Conservation (phyloP, 108 stramenopile species). For the Stephanodiscus triporus region DNA sequence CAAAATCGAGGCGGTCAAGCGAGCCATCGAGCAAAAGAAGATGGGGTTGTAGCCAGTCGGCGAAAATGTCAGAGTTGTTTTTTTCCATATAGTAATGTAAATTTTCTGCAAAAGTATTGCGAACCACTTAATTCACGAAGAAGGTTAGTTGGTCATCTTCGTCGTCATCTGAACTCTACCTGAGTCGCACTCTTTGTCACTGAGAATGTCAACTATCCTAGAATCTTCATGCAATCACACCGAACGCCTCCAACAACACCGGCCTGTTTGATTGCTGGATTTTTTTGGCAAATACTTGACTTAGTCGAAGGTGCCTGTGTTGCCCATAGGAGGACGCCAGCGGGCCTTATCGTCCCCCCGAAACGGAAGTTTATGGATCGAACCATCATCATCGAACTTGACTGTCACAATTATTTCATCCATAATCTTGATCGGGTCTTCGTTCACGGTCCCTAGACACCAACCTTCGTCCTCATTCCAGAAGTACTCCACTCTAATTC, state of each 20-base stretch:
- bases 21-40: slow-evolving; percentile 42
- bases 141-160: no score
- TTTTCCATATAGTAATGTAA: not conserved
- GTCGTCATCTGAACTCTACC: not conserved
- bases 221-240: not conserved
- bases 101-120: not conserved
- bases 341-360: slow-evolving; percentile 83
- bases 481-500: slow-evolving; percentile 72
- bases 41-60: not conserved
- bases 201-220: not conserved
- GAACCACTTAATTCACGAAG: no score
- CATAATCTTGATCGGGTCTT: slow-evolving; percentile 71
- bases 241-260: not conserved
- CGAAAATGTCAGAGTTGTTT: not conserved
- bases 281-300: not conserved
- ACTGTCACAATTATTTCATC: slow-evolving; percentile 79
- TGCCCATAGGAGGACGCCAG: slow-evolving; percentile 67
- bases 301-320: slow-evolving; percentile 27
- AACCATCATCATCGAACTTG: slow-evolving; percentile 78
- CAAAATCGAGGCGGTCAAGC: slow-evolving; percentile 42
- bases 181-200: no score
- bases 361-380: slow-evolving; percentile 69
- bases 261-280: no score
- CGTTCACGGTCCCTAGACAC: slow-evolving; percentile 71
- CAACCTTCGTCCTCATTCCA: slow-evolving; percentile 85